These are phyloP conservation scores for Calonectria hongkongensis DNA, from an alignment of 2,329 filamentous ascomycete species.

Conservation along the genomic window DNA sequence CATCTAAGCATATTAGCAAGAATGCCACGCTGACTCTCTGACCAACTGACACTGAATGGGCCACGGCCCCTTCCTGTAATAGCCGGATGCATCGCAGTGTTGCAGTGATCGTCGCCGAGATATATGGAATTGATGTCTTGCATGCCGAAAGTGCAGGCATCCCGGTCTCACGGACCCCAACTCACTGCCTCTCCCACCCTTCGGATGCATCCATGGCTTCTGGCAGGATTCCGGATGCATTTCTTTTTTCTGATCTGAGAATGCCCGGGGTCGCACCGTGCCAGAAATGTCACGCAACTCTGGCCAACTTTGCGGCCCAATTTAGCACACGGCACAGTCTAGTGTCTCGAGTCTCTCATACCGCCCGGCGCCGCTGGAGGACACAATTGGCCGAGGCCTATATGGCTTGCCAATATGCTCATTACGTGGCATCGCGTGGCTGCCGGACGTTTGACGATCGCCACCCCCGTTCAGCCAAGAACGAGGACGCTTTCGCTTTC, in stretches of 20 bases:
- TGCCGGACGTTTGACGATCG: constrained; percentile 41
- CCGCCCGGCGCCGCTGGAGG: constrained; percentile 25
- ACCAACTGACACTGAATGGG: neutral
- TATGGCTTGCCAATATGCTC: constrained; percentile 40
- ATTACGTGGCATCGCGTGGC: constrained; percentile 52
- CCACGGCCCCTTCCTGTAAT: neutral
- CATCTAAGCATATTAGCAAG: constrained; percentile 16
- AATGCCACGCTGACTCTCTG: neutral
- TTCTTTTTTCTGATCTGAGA: constrained; percentile 28
- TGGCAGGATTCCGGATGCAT: constrained; percentile 32
- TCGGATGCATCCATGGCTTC: constrained; percentile 27
- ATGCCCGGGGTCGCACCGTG: constrained; percentile 28
- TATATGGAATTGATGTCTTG: constrained; percentile 20
- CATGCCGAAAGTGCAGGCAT: constrained; percentile 30
- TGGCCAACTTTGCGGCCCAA: constrained; percentile 42
- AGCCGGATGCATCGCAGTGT: constrained; percentile 8
- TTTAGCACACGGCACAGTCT: constrained; percentile 44
- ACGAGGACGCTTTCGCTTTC: constrained; percentile 40
- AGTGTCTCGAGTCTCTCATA: constrained; percentile 37
- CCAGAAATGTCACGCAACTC: constrained; percentile 27
- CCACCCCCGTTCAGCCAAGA: constrained; percentile 42
- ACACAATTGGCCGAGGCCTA: constrained; percentile 23
- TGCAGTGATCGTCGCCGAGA: constrained; percentile 34
- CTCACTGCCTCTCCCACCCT: constrained; percentile 22
- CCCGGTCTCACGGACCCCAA: constrained; percentile 18